phyloP scores from a whole-genome alignment of 805 yeast species.

The Candida sonorensis region DNA sequence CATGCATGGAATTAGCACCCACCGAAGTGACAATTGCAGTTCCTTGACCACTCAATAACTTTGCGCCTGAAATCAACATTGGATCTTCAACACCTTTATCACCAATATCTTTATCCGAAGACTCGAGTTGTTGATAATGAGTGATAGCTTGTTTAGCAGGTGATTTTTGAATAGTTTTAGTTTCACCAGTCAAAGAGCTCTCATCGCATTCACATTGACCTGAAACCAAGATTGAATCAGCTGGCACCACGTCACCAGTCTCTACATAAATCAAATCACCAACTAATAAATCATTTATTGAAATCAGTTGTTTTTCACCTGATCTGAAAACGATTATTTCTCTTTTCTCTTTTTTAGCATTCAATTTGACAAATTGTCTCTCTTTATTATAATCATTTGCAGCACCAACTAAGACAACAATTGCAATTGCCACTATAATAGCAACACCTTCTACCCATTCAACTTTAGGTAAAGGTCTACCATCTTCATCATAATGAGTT shows the following conservation, averaged over 20 bases:
- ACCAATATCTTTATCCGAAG: constrained; percentile 30
- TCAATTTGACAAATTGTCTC: constrained; percentile 80
- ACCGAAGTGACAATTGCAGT: constrained; percentile 83
- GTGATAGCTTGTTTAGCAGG: constrained; percentile 42
- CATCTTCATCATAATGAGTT: constrained; percentile 69
- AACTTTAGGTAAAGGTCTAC: constrained; percentile 70
- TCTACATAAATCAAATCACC: constrained; percentile 82
- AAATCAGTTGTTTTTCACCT: constrained; percentile 59
- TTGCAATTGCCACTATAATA: constrained; percentile 81
- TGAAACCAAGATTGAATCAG: constrained; percentile 67
- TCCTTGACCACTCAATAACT: constrained; percentile 80
- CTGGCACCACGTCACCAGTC: constrained; percentile 93
- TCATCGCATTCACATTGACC: constrained; percentile 90
- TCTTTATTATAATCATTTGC: constrained; percentile 97
- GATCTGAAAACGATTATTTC: constrained; percentile 68
- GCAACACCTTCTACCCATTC: constrained; percentile 99
- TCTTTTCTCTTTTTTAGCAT: constrained; percentile 82
- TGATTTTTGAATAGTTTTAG: constrained; percentile 68
- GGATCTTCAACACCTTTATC: constrained; percentile 57
- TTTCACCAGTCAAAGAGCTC: constrained; percentile 89
- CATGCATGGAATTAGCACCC: constrained; percentile 84
- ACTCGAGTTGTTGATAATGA: constrained; percentile 22
- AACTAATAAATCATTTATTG: constrained; percentile 70
- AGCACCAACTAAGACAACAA: constrained; percentile 91
- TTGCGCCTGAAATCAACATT: constrained; percentile 86